A percentile compares a stretch with the other conserved stretches of the same genome.
These are phyloP conservation scores for Phylloporus scabripes DNA, from an alignment of 768 basidiomycete genomes.

Conservation along the genomic window DNA sequence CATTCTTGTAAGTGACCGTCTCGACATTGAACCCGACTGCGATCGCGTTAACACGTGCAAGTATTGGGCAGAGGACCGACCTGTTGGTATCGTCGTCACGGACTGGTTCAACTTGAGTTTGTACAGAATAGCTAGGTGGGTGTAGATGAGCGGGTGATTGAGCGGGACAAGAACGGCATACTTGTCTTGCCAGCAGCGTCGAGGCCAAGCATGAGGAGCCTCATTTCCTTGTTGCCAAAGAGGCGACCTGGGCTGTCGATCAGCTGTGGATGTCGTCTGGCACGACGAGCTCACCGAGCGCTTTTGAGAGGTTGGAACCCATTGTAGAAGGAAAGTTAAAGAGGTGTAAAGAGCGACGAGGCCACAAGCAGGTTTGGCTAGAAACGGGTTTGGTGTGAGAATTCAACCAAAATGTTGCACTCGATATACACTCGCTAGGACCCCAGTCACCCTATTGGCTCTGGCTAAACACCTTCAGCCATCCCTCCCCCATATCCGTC, in stretches of 20 bases:
- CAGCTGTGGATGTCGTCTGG: neutral
- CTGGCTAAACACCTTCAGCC: conserved; percentile 81
- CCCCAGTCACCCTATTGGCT: conserved; percentile 38
- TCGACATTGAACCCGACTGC: conserved; percentile 98
- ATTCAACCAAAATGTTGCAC: conserved; percentile 15
- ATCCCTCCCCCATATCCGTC: conserved; percentile 85
- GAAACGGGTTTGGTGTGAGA: conserved; percentile 19
- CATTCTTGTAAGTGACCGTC: conserved; percentile 98
- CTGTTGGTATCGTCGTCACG: conserved; percentile 97
- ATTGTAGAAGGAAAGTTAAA: conserved; percentile 35
- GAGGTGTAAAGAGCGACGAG: conserved; percentile 62
- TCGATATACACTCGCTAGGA: conserved; percentile 15
- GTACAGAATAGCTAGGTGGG: conserved; percentile 85
- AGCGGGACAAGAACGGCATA: conserved; percentile 37
- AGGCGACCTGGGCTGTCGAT: conserved; percentile 58
- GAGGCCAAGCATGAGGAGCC: conserved; percentile 92
- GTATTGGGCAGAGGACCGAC: conserved; percentile 33
- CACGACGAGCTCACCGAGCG: conserved; percentile 42
- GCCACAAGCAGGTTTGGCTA: conserved; percentile 20
- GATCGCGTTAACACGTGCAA: conserved; percentile 1
- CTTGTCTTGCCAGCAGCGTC: conserved; percentile 99
- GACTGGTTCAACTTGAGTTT: conserved; percentile 99
- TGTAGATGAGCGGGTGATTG: neutral
- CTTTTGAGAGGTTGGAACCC: conserved; percentile 87
- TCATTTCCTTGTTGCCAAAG: conserved; percentile 99